Base-by-base conservation (phyloP, 2,329 filamentous ascomycete species). In the Aspergillus bombycis region DNA sequence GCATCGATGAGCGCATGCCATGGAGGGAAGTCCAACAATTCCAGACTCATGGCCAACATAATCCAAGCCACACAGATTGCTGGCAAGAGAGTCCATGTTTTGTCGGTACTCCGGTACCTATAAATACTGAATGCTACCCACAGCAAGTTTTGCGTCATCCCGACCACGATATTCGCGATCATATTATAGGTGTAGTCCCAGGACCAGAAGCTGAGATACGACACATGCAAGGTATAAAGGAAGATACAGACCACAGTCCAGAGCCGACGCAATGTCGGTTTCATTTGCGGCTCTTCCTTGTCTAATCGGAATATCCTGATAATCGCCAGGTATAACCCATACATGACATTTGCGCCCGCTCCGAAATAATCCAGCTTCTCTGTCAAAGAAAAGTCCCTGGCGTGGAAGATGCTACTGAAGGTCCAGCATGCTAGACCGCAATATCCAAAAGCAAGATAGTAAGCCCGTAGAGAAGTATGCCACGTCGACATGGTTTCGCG, bases 141-240 rank as follows among this genome's bases (percentile, higher is more conserved):
- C 62, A 98, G 80, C 4, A 89, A 58, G 72, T 98, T 97, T 74
- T 93, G 90, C 5, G 94, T 77, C 46, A 93, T 82, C 4, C 95
- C 95, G 12, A 91, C 87, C 3, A 86, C 88, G 23, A 99, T 91
- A 73, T 98, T 99, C 58, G 94, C 95, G 1, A 91, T 88, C 93
- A 99, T 98, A 77, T 99, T 99, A 81, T 99, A 99, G 6, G 90
- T 91, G 77, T 99, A 99, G 78, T 98, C 91, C 91, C 95, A 99
- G 21, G 85, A 83, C 83, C 94, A 92, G 70, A 93, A 87, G 74
- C 90, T 92, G 60, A 99, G 84, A 77, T 97, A 99, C 53, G 83
- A 85, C 55, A 97, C 88, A 75, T 99, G 95, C 60, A 86, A 81
- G 30, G 84, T 74, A 77, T 96, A 99, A 58, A 96, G 79, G 16